These are phyloP conservation scores for Avena eriantha DNA, from an alignment of 176 grass and related monocot genomes.

Conservation along the genomic window DNA sequence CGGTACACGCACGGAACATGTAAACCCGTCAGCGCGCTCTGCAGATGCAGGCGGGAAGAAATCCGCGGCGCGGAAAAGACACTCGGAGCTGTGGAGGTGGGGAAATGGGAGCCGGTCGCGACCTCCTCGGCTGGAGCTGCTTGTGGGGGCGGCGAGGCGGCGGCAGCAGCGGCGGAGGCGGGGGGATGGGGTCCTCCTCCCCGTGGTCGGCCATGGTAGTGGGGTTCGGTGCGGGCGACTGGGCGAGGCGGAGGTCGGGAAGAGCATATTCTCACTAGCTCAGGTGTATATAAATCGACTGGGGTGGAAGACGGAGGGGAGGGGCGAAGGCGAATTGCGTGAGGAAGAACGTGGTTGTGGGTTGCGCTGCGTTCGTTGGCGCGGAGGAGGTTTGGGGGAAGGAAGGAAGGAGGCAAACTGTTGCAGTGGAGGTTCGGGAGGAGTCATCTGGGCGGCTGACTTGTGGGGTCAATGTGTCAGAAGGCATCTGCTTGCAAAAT, in stretches of 20 bases:
- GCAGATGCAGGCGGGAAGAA: background rate
- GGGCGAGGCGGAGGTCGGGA: constrained; percentile 10
- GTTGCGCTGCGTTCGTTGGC: constrained; percentile 33
- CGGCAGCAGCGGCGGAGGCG: constrained; percentile 22
- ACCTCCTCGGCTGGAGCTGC: constrained; percentile 60
- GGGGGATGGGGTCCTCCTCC: constrained; percentile 36
- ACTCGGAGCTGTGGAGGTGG: background rate
- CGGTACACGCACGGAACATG: background rate
- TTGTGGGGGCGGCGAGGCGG: constrained; percentile 54
- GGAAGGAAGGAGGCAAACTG: background rate
- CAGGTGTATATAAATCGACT: constrained; percentile 27
- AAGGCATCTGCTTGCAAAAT: background rate
- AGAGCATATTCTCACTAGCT: constrained; percentile 16
- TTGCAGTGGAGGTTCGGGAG: background rate
- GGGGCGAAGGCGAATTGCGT: constrained; percentile 57
- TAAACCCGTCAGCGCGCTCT: background rate
- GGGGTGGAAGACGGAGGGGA: background rate
- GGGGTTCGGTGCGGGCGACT: constrained; percentile 25
- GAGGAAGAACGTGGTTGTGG: constrained; percentile 32
- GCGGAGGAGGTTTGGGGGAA: background rate
- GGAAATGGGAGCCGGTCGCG: background rate
- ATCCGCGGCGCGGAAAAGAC: background rate
- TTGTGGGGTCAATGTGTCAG: background rate
- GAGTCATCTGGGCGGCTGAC: background rate
- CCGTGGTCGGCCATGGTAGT: constrained; percentile 20